Evolutionary conservation across 441 rosid species (phyloP), one percentile per base, ranked within the genome.

Genomic region (Erodium moschatum): DNA sequence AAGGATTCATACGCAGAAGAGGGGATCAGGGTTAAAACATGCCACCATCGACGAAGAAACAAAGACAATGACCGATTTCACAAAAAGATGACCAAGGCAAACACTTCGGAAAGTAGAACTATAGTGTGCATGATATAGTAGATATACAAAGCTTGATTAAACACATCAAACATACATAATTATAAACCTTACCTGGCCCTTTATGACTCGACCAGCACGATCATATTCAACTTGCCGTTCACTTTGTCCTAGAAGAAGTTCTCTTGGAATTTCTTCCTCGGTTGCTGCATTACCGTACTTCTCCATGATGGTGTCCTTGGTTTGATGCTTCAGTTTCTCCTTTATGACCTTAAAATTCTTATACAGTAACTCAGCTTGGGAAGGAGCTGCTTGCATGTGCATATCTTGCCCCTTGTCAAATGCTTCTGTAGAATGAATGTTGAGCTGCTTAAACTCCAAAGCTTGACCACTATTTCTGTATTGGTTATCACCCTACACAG

Each of bases 381-480:
- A 88, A 24, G 96, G 98, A 70, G 97, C 96, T 4, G 89, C 91
- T 82, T 92, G 93, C 91, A 88, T 84, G 75, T 92, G 97, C 70
- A 91, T 81, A 78, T 89, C 96, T 74, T 88, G 96, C 52, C 96
- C 97, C 80, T 93, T 93, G 1, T 92, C 96, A 84, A 89, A 89
- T 19, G 90, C 93, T 78, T 87, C 92, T 88, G 85, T 86, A n/a
- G 96, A 79, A 74, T 87, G 96, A 67, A 85, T 66, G 64, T 90
- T 86, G 19, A 92, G 79, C 70, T 89, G 88, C 86, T 89, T 92
- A 73, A 92, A 90, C 75, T 90, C 94, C 80, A 82, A n/a, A 50
- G 96, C 94, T 79, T 92, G 96, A 19, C 96, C 97, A 67, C 96
- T 89, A 68, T 75, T 76, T 76, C 97, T 86, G 20, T 86, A 82